These are phyloP conservation scores for Hirsutella minnesotensis DNA, from an alignment of 2,329 filamentous ascomycete species.

Conservation along the genomic window DNA sequence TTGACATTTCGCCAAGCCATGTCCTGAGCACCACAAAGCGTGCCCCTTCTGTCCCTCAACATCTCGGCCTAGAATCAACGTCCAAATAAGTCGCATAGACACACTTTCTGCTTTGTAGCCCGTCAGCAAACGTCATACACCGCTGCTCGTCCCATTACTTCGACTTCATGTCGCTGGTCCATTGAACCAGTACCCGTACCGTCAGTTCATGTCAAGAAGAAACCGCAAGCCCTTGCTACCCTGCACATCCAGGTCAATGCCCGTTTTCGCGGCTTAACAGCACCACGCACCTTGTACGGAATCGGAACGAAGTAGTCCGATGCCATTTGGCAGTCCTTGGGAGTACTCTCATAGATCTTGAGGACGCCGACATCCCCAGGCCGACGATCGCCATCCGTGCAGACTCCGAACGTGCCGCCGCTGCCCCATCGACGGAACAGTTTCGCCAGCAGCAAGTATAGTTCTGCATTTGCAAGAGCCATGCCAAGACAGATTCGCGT, in stretches of 20 bases:
- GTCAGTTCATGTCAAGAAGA: conserved; percentile 14
- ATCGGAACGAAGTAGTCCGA: conserved; percentile 27
- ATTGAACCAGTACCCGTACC: neutral
- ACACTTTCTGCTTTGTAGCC: no score
- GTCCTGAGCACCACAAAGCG: no score
- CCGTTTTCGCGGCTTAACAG: neutral
- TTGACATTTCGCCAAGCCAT: no score
- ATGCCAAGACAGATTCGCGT: conserved; percentile 23
- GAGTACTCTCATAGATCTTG: conserved; percentile 22
- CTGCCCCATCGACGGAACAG: conserved; percentile 26
- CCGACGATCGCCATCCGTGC: conserved; percentile 18
- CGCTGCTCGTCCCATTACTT: no score
- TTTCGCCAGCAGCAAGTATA: conserved; percentile 24
- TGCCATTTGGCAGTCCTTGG: conserved; percentile 22
- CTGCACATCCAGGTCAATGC: conserved; percentile 5
- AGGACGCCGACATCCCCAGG: conserved; percentile 20
- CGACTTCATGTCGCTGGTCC: neutral
- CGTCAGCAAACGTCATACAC: no score
- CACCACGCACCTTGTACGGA: conserved; percentile 19
- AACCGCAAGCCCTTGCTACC: conserved; percentile 22
- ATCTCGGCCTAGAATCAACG: no score
- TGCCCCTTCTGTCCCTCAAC: no score
- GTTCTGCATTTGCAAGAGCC: conserved; percentile 25
- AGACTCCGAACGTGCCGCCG: conserved; percentile 16
- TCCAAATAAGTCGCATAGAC: no score